Percentiles rank a stretch among this genome's conserved stretches.
Conservation (phyloP, 2,329 filamentous ascomycete genomes). For the Dothistroma pini region DNA sequence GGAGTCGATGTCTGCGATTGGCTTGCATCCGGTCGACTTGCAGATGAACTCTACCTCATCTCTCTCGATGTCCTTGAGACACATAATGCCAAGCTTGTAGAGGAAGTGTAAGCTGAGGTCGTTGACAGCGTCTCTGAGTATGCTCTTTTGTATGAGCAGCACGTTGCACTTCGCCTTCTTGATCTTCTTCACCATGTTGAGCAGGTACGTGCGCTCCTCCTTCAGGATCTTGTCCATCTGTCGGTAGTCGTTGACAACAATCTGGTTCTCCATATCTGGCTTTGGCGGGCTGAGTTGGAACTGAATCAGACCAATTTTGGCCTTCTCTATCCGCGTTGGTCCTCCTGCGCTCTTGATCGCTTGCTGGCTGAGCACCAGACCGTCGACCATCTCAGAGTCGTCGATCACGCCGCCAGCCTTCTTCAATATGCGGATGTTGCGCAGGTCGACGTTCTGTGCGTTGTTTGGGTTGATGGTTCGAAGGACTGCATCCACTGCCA, state of each 20-base stretch:
- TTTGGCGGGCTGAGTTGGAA: slow-evolving; percentile 98
- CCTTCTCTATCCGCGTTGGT: slow-evolving; percentile 92
- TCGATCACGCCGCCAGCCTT: slow-evolving; percentile 98
- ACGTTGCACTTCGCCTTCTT: slow-evolving; percentile 99
- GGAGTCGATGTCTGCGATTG: slow-evolving; percentile 95
- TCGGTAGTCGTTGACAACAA: slow-evolving; percentile 97
- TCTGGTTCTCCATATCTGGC: slow-evolving; percentile 99
- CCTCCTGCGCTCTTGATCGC: slow-evolving; percentile 93
- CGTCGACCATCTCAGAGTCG: slow-evolving; percentile 95
- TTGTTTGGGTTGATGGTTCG: slow-evolving; percentile 95
- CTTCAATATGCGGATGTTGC: slow-evolving; percentile 95
- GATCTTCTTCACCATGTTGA: slow-evolving; percentile 99
- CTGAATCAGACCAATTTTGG: slow-evolving; percentile 92
- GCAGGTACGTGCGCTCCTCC: slow-evolving; percentile 94
- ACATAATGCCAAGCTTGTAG: slow-evolving; percentile 91
- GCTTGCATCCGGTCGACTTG: slow-evolving; percentile 99
- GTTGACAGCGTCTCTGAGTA: slow-evolving; percentile 95
- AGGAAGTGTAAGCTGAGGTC: slow-evolving; percentile 97
- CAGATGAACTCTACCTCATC: slow-evolving; percentile 99
- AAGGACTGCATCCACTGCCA: slow-evolving; percentile 94
- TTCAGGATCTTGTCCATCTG: slow-evolving; percentile 99
- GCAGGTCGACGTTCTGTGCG: slow-evolving; percentile 92
- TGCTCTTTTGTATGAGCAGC: slow-evolving; percentile 96
- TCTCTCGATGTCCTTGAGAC: slow-evolving; percentile 95
- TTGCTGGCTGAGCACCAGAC: slow-evolving; percentile 84